These are phyloP conservation scores for Blepharisma japonicum DNA, from an alignment of 73 alveolate species.

Conservation along the genomic window DNA sequence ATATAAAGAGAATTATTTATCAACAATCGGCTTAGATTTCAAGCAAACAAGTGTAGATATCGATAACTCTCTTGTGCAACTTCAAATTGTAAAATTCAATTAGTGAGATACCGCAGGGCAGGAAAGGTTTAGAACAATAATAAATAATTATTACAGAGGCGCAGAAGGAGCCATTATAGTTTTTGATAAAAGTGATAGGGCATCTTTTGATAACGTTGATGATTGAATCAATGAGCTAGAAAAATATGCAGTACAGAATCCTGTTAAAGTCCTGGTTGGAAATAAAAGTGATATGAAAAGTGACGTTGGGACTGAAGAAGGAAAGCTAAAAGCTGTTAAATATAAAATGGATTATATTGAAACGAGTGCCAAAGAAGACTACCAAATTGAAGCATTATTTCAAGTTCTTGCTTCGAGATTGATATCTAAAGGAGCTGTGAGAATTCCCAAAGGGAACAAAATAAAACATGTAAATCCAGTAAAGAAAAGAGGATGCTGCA, in stretches of 20 bases:
- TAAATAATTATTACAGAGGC: constrained; percentile 27
- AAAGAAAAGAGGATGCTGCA: too few species aligned
- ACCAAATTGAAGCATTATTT: too few species aligned
- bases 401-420: too few species aligned
- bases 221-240: constrained; percentile 37
- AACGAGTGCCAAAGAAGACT: constrained; percentile 39
- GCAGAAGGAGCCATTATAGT: constrained; percentile 43
- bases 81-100: neutral
- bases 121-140: constrained; percentile 12
- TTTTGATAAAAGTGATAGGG: constrained; percentile 32
- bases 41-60: constrained; percentile 1
- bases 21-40: constrained; percentile 13
- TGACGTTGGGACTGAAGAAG: constrained; percentile 36
- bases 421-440: too few species aligned
- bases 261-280: constrained; percentile 41
- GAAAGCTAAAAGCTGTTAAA: constrained; percentile 28
- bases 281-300: constrained; percentile 37
- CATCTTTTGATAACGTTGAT: constrained; percentile 38
- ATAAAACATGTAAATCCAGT: too few species aligned
- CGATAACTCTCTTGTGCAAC: neutral
- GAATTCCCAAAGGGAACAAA: too few species aligned
- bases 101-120: constrained; percentile 28
- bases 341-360: constrained; percentile 41
- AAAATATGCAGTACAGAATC: constrained; percentile 32
- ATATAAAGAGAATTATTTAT: neutral